Evolutionary conservation across 2,329 filamentous ascomycete genomes (phyloP).

Genomic region (Colletotrichum tropicale): DNA sequence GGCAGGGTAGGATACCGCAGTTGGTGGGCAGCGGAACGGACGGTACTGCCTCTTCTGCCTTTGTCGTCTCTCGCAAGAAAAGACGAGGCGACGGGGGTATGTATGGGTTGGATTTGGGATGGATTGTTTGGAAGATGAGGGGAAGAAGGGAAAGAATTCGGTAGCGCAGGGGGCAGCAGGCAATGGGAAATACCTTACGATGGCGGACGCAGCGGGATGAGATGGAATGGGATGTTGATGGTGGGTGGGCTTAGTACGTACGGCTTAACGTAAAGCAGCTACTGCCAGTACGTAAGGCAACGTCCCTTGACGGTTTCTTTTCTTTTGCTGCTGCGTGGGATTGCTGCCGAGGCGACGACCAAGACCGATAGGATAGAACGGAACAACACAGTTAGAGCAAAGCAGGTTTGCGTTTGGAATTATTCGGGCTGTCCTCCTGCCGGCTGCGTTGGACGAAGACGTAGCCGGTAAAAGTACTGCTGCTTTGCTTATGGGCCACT

Average conservation of each 20-base stretch:
- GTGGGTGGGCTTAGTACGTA: neutral
- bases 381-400: neutral
- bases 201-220: slow-evolving; percentile 13
- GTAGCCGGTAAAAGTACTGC: neutral
- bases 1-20: neutral
- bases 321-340: neutral
- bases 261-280: neutral
- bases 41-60: neutral
- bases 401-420: neutral
- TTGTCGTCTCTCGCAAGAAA: neutral
- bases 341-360: neutral
- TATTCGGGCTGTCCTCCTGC: neutral
- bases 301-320: neutral
- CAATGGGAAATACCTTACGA: slow-evolving; percentile 13
- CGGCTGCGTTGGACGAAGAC: neutral
- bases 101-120: neutral
- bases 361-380: neutral
- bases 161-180: neutral
- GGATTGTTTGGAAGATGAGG: neutral
- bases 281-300: neutral
- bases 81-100: slow-evolving; percentile 10
- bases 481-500: neutral
- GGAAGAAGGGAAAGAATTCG: neutral
- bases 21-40: neutral
- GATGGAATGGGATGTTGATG: neutral